Evolutionary conservation across 2,329 filamentous ascomycete species (phyloP).

Genomic region (Paecilomyces sp.): DNA sequence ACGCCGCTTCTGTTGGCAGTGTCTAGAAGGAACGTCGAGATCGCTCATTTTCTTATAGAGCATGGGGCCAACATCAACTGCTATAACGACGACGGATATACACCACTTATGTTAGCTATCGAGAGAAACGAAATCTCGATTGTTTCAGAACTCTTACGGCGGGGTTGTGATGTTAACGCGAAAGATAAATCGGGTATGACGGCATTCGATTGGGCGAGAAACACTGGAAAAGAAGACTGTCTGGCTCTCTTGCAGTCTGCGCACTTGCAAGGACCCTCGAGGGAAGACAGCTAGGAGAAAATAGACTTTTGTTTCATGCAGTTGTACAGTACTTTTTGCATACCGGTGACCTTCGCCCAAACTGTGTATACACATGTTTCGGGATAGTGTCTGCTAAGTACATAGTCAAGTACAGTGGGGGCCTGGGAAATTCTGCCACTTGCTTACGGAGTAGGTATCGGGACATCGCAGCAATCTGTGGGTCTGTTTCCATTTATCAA

Average conservation of each 20-base stretch:
- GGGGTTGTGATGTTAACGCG: neutral
- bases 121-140: neutral
- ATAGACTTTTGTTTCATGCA: neutral
- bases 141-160: neutral
- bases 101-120: constrained; percentile 5
- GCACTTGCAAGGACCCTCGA: neutral
- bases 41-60: constrained; percentile 13
- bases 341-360: neutral
- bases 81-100: constrained; percentile 1
- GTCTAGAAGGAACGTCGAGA: neutral
- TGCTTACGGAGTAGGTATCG: no score
- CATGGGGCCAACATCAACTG: constrained; percentile 13
- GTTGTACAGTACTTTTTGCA: neutral
- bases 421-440: no score
- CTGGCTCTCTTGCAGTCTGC: neutral
- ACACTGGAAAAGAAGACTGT: neutral
- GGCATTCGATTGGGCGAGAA: neutral
- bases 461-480: no score
- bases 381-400: no score
- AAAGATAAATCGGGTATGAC: neutral
- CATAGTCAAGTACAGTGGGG: no score
- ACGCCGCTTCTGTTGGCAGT: constrained; percentile 5
- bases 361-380: no score
- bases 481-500: neutral
- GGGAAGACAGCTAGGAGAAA: neutral